phyloP scores from a whole-genome alignment of 208 protist species.

The Leptomonas pyrrhocoris region DNA sequence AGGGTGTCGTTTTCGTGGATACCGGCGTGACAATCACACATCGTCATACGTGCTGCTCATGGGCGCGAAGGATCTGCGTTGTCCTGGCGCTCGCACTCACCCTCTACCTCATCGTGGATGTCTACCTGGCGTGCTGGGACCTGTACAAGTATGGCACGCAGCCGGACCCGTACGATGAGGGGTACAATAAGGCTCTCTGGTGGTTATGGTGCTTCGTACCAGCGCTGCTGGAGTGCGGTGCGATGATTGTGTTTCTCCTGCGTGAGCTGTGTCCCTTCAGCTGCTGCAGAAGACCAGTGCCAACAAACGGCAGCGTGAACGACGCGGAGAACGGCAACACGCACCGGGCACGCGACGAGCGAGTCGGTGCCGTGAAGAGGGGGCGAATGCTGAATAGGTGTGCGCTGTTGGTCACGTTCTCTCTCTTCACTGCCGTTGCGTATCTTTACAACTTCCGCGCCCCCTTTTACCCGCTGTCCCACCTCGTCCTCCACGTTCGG shows the following conservation, averaged over 20 bases:
- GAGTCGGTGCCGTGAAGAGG: neutral
- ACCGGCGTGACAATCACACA: neutral
- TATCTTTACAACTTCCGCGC: neutral
- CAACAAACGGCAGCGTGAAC: neutral
- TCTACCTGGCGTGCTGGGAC: neutral
- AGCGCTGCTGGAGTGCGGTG: constrained; percentile 1
- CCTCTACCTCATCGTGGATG: neutral
- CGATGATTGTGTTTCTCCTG: constrained; percentile 1
- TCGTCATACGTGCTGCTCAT: neutral
- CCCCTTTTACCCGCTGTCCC: neutral
- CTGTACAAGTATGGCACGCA: neutral
- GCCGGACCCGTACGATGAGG: neutral
- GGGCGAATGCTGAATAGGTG: neutral
- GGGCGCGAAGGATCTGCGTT: neutral
- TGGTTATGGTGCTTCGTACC: neutral
- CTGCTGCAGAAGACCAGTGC: too few relatives aligned
- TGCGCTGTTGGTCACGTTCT: neutral
- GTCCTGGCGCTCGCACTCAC: neutral
- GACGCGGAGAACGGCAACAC: neutral
- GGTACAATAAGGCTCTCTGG: neutral
- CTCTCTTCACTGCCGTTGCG: neutral
- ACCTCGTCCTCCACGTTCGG: neutral
- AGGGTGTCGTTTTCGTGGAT: neutral
- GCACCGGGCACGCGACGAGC: neutral
- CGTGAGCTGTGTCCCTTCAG: neutral